Conservation (phyloP, 164 flowering plant species). For the Hamamelis virginiana region DNA sequence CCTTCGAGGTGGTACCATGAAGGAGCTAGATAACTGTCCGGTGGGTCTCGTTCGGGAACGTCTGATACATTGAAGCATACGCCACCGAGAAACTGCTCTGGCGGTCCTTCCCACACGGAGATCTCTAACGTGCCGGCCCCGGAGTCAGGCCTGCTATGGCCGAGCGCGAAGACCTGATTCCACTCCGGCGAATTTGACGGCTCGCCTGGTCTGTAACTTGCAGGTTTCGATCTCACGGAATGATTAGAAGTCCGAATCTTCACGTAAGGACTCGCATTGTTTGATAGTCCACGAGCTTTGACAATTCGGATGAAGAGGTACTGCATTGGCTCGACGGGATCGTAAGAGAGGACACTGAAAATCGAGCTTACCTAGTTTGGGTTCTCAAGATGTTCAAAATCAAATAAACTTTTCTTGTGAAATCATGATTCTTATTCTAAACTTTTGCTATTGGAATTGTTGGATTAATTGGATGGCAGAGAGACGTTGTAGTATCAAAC, state of each 20-base stretch:
- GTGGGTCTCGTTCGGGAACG: constrained; percentile 78
- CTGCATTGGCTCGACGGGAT: constrained; percentile 80
- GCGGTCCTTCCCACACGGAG: constrained; percentile 63
- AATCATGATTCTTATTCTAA: constrained; percentile 30
- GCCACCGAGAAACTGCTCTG: constrained; percentile 78
- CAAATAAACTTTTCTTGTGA: constrained; percentile 18
- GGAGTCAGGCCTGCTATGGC: constrained; percentile 35
- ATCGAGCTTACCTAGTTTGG: too few relatives aligned
- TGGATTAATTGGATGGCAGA: not conserved
- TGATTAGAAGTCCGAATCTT: constrained; percentile 54
- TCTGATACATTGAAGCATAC: constrained; percentile 85
- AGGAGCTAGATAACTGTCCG: constrained; percentile 90
- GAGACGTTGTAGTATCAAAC: constrained; percentile 1
- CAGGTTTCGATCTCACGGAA: constrained; percentile 50
- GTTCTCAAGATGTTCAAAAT: too few relatives aligned
- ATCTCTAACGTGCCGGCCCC: constrained; percentile 55
- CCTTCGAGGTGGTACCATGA: constrained; percentile 86
- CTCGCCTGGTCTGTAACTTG: constrained; percentile 44
- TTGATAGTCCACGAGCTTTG: constrained; percentile 66
- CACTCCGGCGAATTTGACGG: constrained; percentile 65
- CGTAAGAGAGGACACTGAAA: not conserved
- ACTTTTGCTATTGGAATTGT: constrained; percentile 12
- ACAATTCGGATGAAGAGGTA: constrained; percentile 75
- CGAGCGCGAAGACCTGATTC: constrained; percentile 79
- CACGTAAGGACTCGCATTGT: constrained; percentile 49